Evolutionary conservation across 2,329 filamentous ascomycete species (phyloP).

Genomic region (Diplodia sapinea): DNA sequence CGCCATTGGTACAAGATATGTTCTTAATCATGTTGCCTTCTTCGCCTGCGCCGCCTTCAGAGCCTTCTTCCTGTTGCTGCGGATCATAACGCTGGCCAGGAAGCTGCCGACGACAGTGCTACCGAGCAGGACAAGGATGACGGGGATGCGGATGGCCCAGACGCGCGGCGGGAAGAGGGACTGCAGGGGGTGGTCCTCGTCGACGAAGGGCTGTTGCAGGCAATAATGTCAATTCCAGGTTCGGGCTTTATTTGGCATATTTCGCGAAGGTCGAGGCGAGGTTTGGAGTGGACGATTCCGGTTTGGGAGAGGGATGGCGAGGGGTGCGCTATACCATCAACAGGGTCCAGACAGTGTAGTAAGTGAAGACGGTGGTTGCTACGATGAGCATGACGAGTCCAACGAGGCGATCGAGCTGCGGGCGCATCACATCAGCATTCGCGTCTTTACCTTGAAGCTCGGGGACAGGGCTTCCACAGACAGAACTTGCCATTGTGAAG

Average conservation of each 20-base stretch:
- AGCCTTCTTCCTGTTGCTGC: conserved; percentile 97
- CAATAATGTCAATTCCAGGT: not conserved
- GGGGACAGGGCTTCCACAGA: conserved; percentile 25
- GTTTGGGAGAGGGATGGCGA: conserved; percentile 1
- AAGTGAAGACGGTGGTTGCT: conserved; percentile 76
- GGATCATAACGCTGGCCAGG: conserved; percentile 96
- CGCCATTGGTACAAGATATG: not conserved
- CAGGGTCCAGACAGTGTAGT: conserved; percentile 98
- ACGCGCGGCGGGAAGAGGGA: conserved; percentile 95
- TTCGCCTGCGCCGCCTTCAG: conserved; percentile 91
- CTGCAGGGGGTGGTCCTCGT: conserved; percentile 90
- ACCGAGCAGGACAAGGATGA: conserved; percentile 91
- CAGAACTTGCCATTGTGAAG: conserved; percentile 31
- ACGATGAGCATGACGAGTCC: conserved; percentile 77
- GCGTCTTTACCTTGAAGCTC: conserved; percentile 9
- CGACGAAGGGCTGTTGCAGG: conserved; percentile 83
- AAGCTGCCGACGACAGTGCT: conserved; percentile 96
- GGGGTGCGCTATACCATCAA: conserved; percentile 73
- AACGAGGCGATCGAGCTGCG: conserved; percentile 86
- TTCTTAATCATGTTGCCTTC: conserved; percentile 64
- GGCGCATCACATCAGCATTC: conserved; percentile 6
- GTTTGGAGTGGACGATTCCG: not conserved
- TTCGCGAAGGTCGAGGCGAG: not conserved
- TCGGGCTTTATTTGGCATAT: not conserved
- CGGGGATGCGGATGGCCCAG: conserved; percentile 98